Conservation (phyloP, 2,329 filamentous ascomycete genomes). For the Albophoma yamanashiensis region DNA sequence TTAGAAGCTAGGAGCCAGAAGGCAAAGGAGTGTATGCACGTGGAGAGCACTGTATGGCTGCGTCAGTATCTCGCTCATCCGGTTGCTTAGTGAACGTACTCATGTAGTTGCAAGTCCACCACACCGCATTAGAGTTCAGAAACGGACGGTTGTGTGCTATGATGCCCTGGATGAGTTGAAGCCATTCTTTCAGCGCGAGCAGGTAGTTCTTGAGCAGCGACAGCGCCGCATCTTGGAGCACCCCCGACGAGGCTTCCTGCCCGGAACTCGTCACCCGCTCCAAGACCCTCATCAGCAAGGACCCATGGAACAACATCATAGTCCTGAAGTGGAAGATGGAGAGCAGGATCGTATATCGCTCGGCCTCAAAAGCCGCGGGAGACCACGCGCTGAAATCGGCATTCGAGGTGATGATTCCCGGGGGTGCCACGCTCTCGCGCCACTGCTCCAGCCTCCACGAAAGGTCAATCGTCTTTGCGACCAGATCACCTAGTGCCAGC, state of each 20-base stretch:
- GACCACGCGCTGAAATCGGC: slow-evolving; percentile 3
- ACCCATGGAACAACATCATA: slow-evolving; percentile 3
- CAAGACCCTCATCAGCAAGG: slow-evolving; percentile 8
- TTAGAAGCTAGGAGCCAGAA: slow-evolving; percentile 13
- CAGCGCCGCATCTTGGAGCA: slow-evolving; percentile 7
- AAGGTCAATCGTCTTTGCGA: slow-evolving; percentile 9
- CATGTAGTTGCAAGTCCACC: slow-evolving; percentile 21
- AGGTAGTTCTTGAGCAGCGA: slow-evolving; percentile 12
- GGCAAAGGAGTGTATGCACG: slow-evolving; percentile 15
- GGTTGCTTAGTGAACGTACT: slow-evolving; percentile 7
- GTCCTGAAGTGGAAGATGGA: slow-evolving; percentile 5
- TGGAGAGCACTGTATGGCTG: slow-evolving; percentile 11
- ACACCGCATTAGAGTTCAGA: slow-evolving; percentile 14
- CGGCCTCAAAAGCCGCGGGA: not conserved
- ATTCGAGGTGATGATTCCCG: slow-evolving; percentile 3
- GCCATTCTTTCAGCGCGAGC: slow-evolving; percentile 8
- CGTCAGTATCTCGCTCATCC: not conserved
- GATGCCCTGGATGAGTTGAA: slow-evolving; percentile 8
- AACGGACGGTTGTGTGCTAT: slow-evolving; percentile 9
- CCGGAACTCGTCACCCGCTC: slow-evolving; percentile 6
- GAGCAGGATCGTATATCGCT: slow-evolving; percentile 6
- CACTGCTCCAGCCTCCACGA: slow-evolving; percentile 9
- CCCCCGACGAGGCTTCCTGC: slow-evolving; percentile 1
- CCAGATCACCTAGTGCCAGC: slow-evolving; percentile 4
- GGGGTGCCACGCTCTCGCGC: slow-evolving; percentile 2